Evolutionary conservation across 129 eudicot genomes (phyloP).

Genomic region (Pseudognaphalium luteoalbum): DNA sequence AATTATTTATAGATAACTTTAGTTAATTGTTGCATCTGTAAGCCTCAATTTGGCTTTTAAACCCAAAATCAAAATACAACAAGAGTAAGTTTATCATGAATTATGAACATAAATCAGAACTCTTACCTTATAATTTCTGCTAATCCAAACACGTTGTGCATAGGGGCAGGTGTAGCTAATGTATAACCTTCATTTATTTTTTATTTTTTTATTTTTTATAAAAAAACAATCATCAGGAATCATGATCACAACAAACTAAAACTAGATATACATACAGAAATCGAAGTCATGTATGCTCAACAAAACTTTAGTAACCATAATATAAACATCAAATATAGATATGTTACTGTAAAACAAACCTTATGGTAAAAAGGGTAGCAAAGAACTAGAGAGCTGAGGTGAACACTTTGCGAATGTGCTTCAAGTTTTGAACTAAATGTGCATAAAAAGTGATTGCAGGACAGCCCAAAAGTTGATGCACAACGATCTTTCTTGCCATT

Average conservation of each 20-base stretch:
- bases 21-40: background rate
- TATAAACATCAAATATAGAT: no score
- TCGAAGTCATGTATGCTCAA: background rate
- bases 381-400: no score
- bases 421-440: no score
- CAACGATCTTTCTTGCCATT: no score
- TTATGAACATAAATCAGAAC: background rate
- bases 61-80: background rate
- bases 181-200: constrained; percentile 56
- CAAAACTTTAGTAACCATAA: background rate
- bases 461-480: no score
- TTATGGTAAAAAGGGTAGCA: background rate
- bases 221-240: background rate
- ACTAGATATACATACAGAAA: background rate
- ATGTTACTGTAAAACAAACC: background rate
- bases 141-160: constrained; percentile 81
- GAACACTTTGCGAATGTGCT: no score
- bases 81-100: background rate
- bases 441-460: background rate
- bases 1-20: no score
- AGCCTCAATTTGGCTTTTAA: background rate
- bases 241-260: background rate
- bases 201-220: background rate
- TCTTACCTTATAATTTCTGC: constrained; percentile 75
- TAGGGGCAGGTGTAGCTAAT: constrained; percentile 55